phyloP scores from a whole-genome alignment of 225 moss, liverwort and hornwort species.

The Pseudisothecium myosuroides region DNA sequence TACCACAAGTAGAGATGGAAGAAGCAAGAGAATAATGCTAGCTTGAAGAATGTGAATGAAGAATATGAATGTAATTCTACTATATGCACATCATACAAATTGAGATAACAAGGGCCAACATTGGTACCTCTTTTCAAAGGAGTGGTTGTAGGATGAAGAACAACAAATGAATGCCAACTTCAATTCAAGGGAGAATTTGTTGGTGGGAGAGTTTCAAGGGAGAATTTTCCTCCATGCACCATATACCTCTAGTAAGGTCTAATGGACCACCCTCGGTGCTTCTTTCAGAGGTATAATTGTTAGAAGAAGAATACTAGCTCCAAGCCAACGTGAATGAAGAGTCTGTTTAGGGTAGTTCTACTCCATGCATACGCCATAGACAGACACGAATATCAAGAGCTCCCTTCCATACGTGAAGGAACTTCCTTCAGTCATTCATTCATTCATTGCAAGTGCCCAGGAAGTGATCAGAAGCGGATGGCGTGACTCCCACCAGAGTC shows the following conservation, averaged over 20 bases:
- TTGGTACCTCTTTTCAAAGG: neutral
- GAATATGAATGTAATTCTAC: neutral
- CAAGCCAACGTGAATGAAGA: neutral
- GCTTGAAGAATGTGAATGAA: neutral
- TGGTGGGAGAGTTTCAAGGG: neutral
- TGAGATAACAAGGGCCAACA: too few species aligned
- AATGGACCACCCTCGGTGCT: neutral
- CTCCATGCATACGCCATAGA: neutral
- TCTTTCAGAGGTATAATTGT: neutral
- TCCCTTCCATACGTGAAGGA: neutral
- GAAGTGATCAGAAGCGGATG: constrained; percentile 17
- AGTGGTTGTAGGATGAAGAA: neutral
- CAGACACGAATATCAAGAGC: too few species aligned
- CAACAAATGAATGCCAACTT: neutral
- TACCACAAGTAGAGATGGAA: neutral
- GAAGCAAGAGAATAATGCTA: neutral
- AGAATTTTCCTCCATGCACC: neutral
- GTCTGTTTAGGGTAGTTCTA: neutral
- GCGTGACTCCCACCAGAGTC: constrained; percentile 16
- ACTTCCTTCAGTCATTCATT: neutral
- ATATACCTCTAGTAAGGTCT: neutral
- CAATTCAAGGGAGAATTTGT: neutral
- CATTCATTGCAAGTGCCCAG: neutral
- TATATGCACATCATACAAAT: neutral
- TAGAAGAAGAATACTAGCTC: too few species aligned